Base-by-base conservation (phyloP, 176 grass and related monocot genomes). In the Avena eriantha region DNA sequence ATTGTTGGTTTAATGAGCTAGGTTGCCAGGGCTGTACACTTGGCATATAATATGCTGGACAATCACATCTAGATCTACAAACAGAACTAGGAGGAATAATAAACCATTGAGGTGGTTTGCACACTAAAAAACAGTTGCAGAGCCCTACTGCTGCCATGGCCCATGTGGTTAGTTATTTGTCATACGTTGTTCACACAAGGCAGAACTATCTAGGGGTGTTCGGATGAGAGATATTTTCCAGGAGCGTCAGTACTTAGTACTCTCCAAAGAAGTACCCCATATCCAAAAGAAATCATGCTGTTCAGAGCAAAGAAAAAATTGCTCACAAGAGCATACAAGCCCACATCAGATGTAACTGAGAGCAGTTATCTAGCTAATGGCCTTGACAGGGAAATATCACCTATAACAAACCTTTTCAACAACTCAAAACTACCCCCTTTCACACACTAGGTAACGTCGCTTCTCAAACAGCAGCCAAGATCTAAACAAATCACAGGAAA, bases 401-500 rank as follows among this genome's bases (percentile, higher is more conserved):
- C 58, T 60, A 77, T 46, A 69, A 77, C 77, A 91, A 31, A 51
- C 18, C 61, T 77, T 80, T 35, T 46, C 61, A 88, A 77, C 70
- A 77, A 81, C 29, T 34, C 19, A 69, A 48, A 72, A 39, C 76
- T 88, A 81, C 31, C 10, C 82, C 63, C 77, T 80, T 80, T 41
- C 69, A 77, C 61, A 69, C 22, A 70, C 75, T 50, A 71, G 82
- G 51, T 64, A 77, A 49, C 77, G 68, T 70, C 86, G 85, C 70
- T 68, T 83, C 67, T 46, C 53, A 85, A 77, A 82, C 64, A 35
- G 14, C 31, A 35, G 7, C 43, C 70, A 84, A 88, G 86, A 78
- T 54, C 54, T 82, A 71, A 85, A 91, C 86, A 85, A 69, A 88
- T 74, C 77, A 85, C 60, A 53, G 47, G n/a, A 53, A 68, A 36